Base-by-base conservation (phyloP, 495 filamentous ascomycete species). In the Aspergillus saccharolyticus region DNA sequence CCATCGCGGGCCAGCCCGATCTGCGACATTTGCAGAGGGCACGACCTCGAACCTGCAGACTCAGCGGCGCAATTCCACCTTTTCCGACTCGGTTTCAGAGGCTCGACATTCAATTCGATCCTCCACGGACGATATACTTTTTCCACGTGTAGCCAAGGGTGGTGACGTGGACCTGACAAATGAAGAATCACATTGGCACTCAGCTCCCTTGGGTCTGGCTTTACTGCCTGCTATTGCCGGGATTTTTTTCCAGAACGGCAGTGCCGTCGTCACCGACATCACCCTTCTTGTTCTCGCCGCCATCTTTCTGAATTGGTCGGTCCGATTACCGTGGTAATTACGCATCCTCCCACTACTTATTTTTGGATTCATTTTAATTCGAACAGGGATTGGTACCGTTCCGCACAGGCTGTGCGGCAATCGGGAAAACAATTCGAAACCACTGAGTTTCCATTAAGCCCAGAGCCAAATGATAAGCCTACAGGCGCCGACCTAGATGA, bases 281-380 rank as follows among this genome's bases (percentile, higher is more conserved):
- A 87, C 91, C 21, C 77, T 97, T 46, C 72, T 98, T 24, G 80
- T 80, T 5, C 65, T 98, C 50, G 87, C 87, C 0, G 88, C 86
- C 0, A 80, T 97, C 5, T 96, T 97, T 62, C 76, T 98, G 52
- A 93, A 97, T 68, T 97, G 91, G 93, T 91, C 89, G 18, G 86
- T 97, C 7, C 85, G 89, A 54, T 72, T 91, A 55, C 95, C 94
- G 63, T 98, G 94, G 93, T 91, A 74, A 43, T 51, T 22, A 18
- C 54, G 1, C 43, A 42, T 53, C 65, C 67, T 57, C 28, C 49
- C 17, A 10, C 33, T 39, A 15, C 7, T 20, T 39, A 10, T 12
- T n/a, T n/a, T 6, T 28, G 43, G 2, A 2, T 44, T 17, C 44
- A 20, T 20, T 49, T 24, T 52, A 65, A 48, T 57, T 50, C 14